These are phyloP conservation scores for Kwoniella mangroviensis DNA, from an alignment of 768 basidiomycete species.

Conservation along the genomic window DNA sequence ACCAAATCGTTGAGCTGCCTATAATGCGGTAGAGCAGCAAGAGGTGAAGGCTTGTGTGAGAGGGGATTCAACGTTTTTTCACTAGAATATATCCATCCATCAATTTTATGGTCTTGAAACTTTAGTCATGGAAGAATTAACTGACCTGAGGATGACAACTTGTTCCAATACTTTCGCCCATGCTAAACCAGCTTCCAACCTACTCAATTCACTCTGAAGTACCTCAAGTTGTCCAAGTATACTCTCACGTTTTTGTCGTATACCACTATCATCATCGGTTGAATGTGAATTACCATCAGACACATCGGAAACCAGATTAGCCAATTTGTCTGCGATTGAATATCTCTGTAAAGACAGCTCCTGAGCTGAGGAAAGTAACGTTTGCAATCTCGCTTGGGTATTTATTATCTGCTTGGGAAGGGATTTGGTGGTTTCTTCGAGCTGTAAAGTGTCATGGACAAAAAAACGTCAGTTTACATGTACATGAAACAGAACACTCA, in stretches of 20 bases:
- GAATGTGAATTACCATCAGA: conserved; percentile 41
- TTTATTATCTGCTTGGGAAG: conserved; percentile 61
- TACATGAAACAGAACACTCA: neutral
- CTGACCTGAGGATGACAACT: conserved; percentile 74
- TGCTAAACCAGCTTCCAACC: conserved; percentile 73
- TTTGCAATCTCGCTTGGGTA: conserved; percentile 62
- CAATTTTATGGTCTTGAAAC: too few species aligned
- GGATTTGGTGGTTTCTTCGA: conserved; percentile 30
- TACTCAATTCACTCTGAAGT: conserved; percentile 74
- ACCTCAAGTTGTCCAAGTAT: conserved; percentile 81
- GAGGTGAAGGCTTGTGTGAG: conserved; percentile 58
- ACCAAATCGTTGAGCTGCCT: conserved; percentile 70
- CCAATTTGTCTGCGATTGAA: conserved; percentile 75
- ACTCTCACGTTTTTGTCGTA: conserved; percentile 22
- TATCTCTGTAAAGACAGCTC: conserved; percentile 77
- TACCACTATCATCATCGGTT: conserved; percentile 48
- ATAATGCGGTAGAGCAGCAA: conserved; percentile 63
- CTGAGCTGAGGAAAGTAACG: conserved; percentile 69
- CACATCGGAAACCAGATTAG: conserved; percentile 69
- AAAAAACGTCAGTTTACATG: neutral
- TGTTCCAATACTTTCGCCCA: conserved; percentile 78
- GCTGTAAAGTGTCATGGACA: conserved; percentile 24
- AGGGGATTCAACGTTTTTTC: conserved; percentile 62
- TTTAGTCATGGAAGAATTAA: too few species aligned
- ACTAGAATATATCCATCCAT: conserved; percentile 63